Base-by-base conservation (phyloP, 371 early-diverging fungal species). In the Catenaria anguillulae region DNA sequence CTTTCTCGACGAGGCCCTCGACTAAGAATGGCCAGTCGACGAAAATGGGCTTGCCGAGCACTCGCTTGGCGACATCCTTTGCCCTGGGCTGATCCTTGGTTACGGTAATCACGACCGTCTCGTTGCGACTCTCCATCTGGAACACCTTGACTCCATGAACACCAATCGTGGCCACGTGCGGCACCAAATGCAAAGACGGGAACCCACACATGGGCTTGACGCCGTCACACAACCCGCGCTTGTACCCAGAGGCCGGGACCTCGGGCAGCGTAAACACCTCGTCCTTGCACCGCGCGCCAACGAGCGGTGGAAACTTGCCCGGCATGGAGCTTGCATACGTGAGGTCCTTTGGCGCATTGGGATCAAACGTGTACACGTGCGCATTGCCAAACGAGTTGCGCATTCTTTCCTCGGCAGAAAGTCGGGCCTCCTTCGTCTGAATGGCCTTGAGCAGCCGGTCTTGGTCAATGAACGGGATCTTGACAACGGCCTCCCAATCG, bases 101-200 rank as follows among this genome's bases (percentile, higher is more conserved):
- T 52, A 87, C 64, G 23, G 76, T 76, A 33, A 96, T 71, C 5
- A 92, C 77, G 76, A 95, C 80, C 4, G 84, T 85, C 70, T 92
- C 92, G 62, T 87, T 84, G 35, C 80, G 77, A 60, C 10, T 35
- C 54, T 90, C 86, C 33, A 73, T 73, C 55, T 89, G 83, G 77
- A 94, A 96, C 5, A 94, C 91, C 59, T 81, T 78, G 19, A 95
- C 89, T 34, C 83, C 79, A 65, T 89, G 88, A 64, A 75, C 80
- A 10, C 75, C 84, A 24, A 93, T 71, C 40, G 75, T 73, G 23
- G 78, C 82, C 0, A 75, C 76, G 70, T 87, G 79, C 33, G 82
- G 77, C n/a, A 90, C 71, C 0, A 91, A 87, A 48, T 87, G 68
- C 55, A 97, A 68, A 0, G 90, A 79, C 26, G 97, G 97, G 71